These are phyloP conservation scores for Trichoderma simmonsii DNA, from an alignment of 2,329 filamentous ascomycete genomes.

Conservation along the genomic window DNA sequence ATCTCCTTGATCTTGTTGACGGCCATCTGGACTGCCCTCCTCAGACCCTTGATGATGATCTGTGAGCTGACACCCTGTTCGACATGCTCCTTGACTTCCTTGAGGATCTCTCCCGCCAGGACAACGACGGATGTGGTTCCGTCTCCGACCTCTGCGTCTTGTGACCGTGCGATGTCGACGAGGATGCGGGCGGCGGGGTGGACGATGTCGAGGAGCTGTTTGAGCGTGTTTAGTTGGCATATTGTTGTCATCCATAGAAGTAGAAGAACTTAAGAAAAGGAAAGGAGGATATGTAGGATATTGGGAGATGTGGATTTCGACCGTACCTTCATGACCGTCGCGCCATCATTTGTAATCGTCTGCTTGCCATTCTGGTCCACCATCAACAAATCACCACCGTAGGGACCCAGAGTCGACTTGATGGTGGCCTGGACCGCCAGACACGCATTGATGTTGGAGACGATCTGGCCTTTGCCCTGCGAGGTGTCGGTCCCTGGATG, in stretches of 20 bases:
- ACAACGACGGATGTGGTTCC: constrained; percentile 98
- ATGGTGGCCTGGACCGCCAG: constrained; percentile 93
- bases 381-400: constrained; percentile 93
- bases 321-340: constrained; percentile 93
- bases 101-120: constrained; percentile 93
- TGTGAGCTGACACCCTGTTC: constrained; percentile 97
- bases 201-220: constrained; percentile 90
- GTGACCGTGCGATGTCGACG: constrained; percentile 95
- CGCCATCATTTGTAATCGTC: constrained; percentile 98
- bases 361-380: constrained; percentile 93
- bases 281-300: neutral
- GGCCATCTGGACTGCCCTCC: constrained; percentile 82
- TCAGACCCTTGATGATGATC: constrained; percentile 93
- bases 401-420: constrained; percentile 92
- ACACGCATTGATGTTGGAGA: constrained; percentile 98
- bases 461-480: constrained; percentile 92
- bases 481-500: constrained; percentile 86
- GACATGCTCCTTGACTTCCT: constrained; percentile 93
- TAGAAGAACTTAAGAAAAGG: neutral
- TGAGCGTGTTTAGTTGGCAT: constrained; percentile 2
- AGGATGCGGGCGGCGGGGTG: constrained; percentile 96
- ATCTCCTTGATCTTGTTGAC: constrained; percentile 99
- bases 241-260: neutral
- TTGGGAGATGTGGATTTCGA: neutral
- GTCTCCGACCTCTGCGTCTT: constrained; percentile 98